Evolutionary conservation across 129 eudicot species (phyloP).

Genomic region (Flaveria linearis): DNA sequence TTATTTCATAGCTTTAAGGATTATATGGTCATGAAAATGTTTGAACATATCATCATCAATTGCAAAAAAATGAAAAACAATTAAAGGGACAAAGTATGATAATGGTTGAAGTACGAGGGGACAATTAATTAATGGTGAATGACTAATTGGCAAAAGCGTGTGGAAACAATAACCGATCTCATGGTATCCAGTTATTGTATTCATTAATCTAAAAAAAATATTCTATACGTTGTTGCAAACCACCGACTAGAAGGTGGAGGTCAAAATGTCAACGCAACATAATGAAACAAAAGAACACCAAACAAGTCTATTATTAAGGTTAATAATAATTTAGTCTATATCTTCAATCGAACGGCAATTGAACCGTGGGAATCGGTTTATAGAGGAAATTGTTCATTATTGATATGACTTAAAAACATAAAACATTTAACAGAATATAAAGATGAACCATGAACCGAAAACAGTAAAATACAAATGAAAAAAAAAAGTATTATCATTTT

Average conservation of each 20-base stretch:
- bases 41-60: no score
- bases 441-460: no score
- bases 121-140: neutral
- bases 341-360: no score
- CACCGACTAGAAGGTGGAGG: conserved; percentile 22
- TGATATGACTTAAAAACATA: no score
- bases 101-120: neutral
- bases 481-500: no score
- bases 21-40: neutral
- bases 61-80: neutral
- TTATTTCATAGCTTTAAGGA: neutral
- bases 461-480: no score
- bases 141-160: no score
- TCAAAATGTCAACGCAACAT: conserved; percentile 18
- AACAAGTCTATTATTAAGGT: neutral
- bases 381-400: no score
- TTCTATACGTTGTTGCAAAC: neutral
- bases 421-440: no score
- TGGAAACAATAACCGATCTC: no score
- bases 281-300: neutral
- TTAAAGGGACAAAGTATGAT: neutral
- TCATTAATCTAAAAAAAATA: neutral
- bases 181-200: neutral
- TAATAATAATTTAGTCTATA: neutral
- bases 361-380: no score